A percentile compares a stretch with the other conserved stretches of the same genome.
phyloP scores from a whole-genome alignment of 2,329 filamentous ascomycete species.

The Arthrobotrys sinensis region DNA sequence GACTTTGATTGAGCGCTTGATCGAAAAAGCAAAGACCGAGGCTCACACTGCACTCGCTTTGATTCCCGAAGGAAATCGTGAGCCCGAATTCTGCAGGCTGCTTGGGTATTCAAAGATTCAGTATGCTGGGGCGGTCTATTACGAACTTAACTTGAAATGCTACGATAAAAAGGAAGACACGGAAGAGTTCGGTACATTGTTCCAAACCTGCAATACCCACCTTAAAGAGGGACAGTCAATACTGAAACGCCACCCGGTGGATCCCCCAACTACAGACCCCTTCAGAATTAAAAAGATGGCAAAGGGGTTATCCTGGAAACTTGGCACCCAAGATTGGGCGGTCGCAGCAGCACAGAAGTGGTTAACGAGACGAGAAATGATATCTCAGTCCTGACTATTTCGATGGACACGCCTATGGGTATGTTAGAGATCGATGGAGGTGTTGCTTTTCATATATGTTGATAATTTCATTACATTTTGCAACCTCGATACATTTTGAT shows the following conservation, averaged over 20 bases:
- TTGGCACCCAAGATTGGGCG: not conserved
- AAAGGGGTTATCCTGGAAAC: not conserved
- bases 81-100: not conserved
- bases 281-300: not conserved
- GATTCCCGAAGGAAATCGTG: not conserved
- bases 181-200: not conserved
- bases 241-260: not conserved
- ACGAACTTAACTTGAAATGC: not conserved
- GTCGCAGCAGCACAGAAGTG: not conserved
- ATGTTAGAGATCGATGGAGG: no score
- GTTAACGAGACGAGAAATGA: no score
- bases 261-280: not conserved
- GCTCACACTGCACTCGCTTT: not conserved
- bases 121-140: not conserved
- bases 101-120: not conserved
- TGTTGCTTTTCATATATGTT: no score
- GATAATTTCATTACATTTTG: no score
- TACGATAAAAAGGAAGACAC: not conserved
- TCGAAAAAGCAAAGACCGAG: not conserved
- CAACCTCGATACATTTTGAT: no score
- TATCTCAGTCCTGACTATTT: no score
- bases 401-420: no score
- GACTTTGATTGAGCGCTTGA: not conserved
- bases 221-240: not conserved
- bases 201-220: not conserved